Base-by-base conservation (phyloP, 805 yeast species). In the Starmerella sirachaensis region DNA sequence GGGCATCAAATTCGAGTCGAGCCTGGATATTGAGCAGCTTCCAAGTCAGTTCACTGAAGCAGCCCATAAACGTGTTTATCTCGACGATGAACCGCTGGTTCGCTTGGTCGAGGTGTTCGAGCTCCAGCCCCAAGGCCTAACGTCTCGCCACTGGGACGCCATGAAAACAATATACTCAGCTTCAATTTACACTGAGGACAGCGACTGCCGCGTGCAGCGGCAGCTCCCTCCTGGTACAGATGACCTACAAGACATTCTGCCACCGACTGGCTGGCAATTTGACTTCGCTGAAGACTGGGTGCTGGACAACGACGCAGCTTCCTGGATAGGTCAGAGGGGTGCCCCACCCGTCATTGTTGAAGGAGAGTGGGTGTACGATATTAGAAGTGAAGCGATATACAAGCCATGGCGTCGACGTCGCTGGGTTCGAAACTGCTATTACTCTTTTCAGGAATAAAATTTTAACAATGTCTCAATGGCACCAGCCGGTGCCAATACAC, bases 221-320 rank as follows among this genome's bases (percentile, higher is more conserved):
- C 70, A 67, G 40, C 65, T 71, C 9, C 94, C 95, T 1, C 66
- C 68, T 2, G 93, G 93, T 0, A 73, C 73, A 0, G 55, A 61
- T 14, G 59, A 59, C 23, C 52, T 85, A 16, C 60, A 63, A 2
- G 72, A 74, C 17, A 71, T 85, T 1, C 48, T 53, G 19, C 76
- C 93, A 1, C 94, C 94, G 1, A 51, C 51, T 9, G 76, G 74
- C 11, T 85, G 95, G 95, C 64, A 65, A 41, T 85, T 74, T 54
- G 76, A 72, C 41, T 59, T 60, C 19, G 70, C 68, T 19, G 66
- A 69, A 30, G 61, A 63, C 9, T 85, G 95, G 95, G 58, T 57
- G 34, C 61, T 76, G 11, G 94, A 84, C 50, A 48, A 51, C 12
- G 56, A 70, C 29, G 74, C 78, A 0, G 46, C 41, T 1, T 50